Percentiles rank a stretch among this genome's conserved stretches.
phyloP scores from a whole-genome alignment of 306 rosid species.

The Vachellia pachyceras region DNA sequence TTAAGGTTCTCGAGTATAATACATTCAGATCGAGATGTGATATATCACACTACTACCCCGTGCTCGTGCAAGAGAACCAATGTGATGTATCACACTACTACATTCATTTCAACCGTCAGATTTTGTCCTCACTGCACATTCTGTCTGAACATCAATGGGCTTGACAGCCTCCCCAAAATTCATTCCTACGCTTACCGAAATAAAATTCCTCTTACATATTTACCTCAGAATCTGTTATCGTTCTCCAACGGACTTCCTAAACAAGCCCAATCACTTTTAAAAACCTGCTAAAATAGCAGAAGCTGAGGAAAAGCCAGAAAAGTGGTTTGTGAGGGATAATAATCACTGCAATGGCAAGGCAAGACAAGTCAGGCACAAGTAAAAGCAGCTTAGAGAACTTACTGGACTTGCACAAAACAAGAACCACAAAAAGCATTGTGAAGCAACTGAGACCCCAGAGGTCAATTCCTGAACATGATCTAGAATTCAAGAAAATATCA shows the following conservation, averaged over 20 bases:
- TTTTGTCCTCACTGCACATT: constrained; percentile 41
- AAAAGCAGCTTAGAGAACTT: constrained; percentile 72
- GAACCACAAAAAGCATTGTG: constrained; percentile 15
- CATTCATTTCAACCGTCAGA: constrained; percentile 44
- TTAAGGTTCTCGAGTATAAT: no score
- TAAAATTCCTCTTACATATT: no score
- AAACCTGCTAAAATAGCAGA: constrained; percentile 30
- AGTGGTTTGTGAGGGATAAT: constrained; percentile 30
- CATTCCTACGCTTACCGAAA: no score
- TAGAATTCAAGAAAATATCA: constrained; percentile 72
- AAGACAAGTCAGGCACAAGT: constrained; percentile 41
- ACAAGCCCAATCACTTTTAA: constrained; percentile 31
- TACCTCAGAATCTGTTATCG: no score
- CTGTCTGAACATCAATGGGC: constrained; percentile 36
- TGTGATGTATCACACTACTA: no score
- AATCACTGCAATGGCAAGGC: constrained; percentile 49
- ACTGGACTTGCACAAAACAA: constrained; percentile 54
- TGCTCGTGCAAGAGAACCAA: no score
- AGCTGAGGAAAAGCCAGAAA: constrained; percentile 9
- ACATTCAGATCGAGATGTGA: no score
- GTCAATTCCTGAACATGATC: constrained; percentile 60
- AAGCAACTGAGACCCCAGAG: constrained; percentile 45
- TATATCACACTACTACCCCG: no score
- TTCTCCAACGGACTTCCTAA: no score
- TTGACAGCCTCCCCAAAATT: no score